Conservation (phyloP, 1,284 basidiomycete species). For the Chiua sp. region DNA sequence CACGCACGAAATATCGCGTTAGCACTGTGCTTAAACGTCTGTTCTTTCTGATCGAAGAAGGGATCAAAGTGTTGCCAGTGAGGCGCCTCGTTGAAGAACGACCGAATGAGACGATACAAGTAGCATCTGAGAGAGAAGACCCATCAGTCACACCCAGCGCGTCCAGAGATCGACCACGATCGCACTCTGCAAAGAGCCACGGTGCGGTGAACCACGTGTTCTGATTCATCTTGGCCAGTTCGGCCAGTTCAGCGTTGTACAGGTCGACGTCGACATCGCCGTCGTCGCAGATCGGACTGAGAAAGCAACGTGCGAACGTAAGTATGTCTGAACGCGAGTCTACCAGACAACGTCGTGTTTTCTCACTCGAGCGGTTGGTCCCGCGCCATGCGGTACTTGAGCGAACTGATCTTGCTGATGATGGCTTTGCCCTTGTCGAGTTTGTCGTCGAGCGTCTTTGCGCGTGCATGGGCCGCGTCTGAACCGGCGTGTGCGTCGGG, state of each 20-base stretch:
- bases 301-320: not conserved
- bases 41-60: slow-evolving; percentile 82
- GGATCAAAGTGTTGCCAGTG: slow-evolving; percentile 88
- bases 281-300: slow-evolving; percentile 74
- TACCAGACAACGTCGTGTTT: not conserved
- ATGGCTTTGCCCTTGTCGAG: slow-evolving; percentile 79
- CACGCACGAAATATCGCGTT: slow-evolving; percentile 75
- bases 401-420: slow-evolving; percentile 78
- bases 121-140: slow-evolving; percentile 55
- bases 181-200: slow-evolving; percentile 94
- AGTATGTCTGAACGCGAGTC: not conserved
- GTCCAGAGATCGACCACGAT: slow-evolving; percentile 6
- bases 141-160: not conserved
- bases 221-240: slow-evolving; percentile 53
- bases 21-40: slow-evolving; percentile 84
- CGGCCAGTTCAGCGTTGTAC: slow-evolving; percentile 78
- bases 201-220: slow-evolving; percentile 92
- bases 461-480: slow-evolving; percentile 13
- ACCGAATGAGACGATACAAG: slow-evolving; percentile 83
- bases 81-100: slow-evolving; percentile 71
- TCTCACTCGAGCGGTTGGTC: slow-evolving; percentile 78
- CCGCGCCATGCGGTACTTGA: slow-evolving; percentile 92
- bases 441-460: slow-evolving; percentile 40
- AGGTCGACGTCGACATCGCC: slow-evolving; percentile 67
- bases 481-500: not conserved